A percentile compares a stretch with the other conserved stretches of the same genome.
These are phyloP conservation scores for Nemania sp. DNA, from an alignment of 2,329 filamentous ascomycete genomes.

Conservation along the genomic window DNA sequence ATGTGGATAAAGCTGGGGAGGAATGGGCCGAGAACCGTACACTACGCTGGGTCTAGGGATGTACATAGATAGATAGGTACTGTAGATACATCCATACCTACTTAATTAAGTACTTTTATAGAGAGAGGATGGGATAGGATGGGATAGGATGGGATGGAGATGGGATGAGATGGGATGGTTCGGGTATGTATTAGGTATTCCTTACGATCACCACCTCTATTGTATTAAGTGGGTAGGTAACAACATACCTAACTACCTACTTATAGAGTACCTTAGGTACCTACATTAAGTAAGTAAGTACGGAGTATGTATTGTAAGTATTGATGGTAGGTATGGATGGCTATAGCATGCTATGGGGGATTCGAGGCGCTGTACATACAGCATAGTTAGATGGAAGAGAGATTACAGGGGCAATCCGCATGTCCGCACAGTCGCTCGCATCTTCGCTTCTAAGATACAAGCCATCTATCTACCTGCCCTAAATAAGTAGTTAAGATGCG, in stretches of 20 bases:
- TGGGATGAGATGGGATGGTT: conserved; percentile 9
- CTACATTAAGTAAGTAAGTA: neutral
- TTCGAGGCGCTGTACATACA: conserved; percentile 31
- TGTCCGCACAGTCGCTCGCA: conserved; percentile 9
- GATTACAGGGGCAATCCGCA: conserved; percentile 18
- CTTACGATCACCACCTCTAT: conserved; percentile 1
- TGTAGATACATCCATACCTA: no score
- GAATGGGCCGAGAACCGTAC: conserved; percentile 16
- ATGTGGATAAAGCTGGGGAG: conserved; percentile 30
- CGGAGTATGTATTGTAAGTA: neutral
- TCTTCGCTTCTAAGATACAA: neutral
- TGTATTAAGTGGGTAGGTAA: no score
- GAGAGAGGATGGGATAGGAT: conserved; percentile 21
- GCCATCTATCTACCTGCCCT: neutral
- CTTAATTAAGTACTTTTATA: no score
- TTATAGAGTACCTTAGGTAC: no score
- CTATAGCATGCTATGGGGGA: conserved; percentile 7
- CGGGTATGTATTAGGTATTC: neutral
- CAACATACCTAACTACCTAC: no score
- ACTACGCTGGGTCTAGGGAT: neutral
- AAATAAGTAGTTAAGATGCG: neutral
- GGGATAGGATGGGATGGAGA: conserved; percentile 5
- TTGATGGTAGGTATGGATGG: no score
- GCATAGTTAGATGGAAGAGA: conserved; percentile 24
- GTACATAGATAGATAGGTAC: no score